Evolutionary conservation across 2,329 filamentous ascomycete genomes (phyloP), one percentile per base, ranked within the genome.

Genomic region (Talaromyces sp.): DNA sequence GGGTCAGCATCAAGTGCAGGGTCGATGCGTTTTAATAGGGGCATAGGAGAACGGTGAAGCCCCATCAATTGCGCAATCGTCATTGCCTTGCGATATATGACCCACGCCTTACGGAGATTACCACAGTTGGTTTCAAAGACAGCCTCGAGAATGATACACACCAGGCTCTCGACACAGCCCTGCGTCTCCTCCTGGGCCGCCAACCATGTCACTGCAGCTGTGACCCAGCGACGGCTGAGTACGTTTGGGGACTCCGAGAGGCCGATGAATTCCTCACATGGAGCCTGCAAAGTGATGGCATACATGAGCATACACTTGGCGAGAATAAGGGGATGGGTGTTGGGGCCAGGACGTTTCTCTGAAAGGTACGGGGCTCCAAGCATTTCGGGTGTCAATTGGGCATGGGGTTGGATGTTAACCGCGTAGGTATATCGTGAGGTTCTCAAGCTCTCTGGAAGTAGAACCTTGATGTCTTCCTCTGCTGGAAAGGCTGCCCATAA

Each of bases 141-240:
- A 4, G 65, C 67, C 61, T 79, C 76, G 1, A 80, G 62, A 46
- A 78, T 68, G 49, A 80, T 71, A 63, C 73, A 78, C 26, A 74
- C 68, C 7, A 80, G 62, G 5, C 73, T 68, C 53, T 80, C 78
- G 1, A 79, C 29, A 1, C 66, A 72, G 5, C 63, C 63, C 1
- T 71, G 61, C 35, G 78, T 58, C 19, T 72, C 68, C 17, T 77
- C 73, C 13, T 76, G 71, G 13, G 63, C 72, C 0, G 72, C 75
- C 2, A 75, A 71, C 24, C 62, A 62, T 52, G 50, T 66, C 43
- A 53, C 68, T 4, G 69, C 74, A 17, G 70, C 64, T 7, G 67
- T 64, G 10, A 68, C 63, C 14, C 70, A 65, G 11, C 66, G 64
- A 24, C 56, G 41, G 63, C 69, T 70, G 55, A 75, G 58, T 7